Evolutionary conservation across 2,329 filamentous ascomycete species (phyloP).

Genomic region (Colletotrichum paranaense): DNA sequence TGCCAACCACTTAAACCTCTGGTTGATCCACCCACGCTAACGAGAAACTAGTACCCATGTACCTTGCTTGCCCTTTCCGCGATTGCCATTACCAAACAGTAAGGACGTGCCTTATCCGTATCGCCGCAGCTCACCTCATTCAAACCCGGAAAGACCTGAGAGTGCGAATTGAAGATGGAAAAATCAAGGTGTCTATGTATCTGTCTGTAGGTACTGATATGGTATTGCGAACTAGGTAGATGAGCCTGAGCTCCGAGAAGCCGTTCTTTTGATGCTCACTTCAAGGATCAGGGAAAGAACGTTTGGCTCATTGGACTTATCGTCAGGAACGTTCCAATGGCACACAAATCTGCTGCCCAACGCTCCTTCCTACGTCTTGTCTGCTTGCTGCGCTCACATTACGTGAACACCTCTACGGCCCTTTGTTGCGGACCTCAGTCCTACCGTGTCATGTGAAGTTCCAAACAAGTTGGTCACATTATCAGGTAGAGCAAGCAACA

Average conservation of each 20-base stretch:
- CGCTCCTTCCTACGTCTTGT: too few relatives aligned
- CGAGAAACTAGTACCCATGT: constrained; percentile 3
- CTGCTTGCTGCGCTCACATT: too few relatives aligned
- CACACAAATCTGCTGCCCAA: too few relatives aligned
- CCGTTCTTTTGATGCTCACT: not conserved
- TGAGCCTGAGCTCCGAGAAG: not conserved
- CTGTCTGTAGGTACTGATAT: too few relatives aligned
- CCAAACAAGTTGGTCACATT: not conserved
- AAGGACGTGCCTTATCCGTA: not conserved
- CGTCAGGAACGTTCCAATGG: not conserved
- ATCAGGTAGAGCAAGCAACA: not conserved
- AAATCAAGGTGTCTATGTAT: not conserved
- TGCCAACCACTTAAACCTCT: constrained; percentile 32
- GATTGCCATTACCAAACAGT: not conserved
- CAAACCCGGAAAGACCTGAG: too few relatives aligned
- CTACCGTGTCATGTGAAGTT: not conserved
- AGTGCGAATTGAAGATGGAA: not conserved
- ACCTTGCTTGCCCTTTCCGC: not conserved
- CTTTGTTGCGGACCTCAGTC: not conserved
- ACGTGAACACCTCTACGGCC: not conserved
- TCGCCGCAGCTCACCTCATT: not conserved
- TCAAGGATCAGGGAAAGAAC: not conserved
- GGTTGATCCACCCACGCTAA: constrained; percentile 10
- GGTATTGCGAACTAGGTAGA: not conserved
- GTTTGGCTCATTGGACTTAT: not conserved